Base-by-base conservation (phyloP, 768 basidiomycete species). In the Cyclocybe aegerita region DNA sequence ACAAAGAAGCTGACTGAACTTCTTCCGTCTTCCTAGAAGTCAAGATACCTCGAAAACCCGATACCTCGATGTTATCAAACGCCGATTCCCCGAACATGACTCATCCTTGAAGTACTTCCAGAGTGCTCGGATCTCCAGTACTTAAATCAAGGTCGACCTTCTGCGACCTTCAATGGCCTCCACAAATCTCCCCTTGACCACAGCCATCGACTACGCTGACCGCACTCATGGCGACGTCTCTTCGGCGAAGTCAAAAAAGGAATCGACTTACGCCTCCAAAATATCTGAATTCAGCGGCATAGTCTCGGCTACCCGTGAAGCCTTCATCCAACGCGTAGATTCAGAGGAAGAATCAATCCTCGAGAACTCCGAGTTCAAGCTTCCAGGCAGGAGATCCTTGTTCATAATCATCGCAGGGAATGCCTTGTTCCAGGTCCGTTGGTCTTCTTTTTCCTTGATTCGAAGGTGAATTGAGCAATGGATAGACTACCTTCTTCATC, bases 401-500 rank as follows among this genome's bases (percentile, higher is more conserved):
- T 60, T 63, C 49, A 53, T 67, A 7, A 56, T 67, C 8, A 60
- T 69, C 16, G 56, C 59, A 8, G 65, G 61, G 31, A 69, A 65
- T 45, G 59, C 62, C 7, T 45, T 69, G 16, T 65, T 67, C 23
- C 67, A 69, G 61, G 67, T 66, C n/a, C 7, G 52, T 43, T 10
- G 9, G 12, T 7, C 32, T 37, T 36, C 10, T 31, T 29, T 42
- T n/a, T 30, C 14, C 31, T 39, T 43, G 34, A 15, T 15, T 30
- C 15, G 35, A 48, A 32, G n/a, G 4, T 44, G 11, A 39, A 23
- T 23, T 23, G 23, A 32, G 6, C 32, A 9, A 12, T 15, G 3
- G 12, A 42, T 32, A 87, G 86, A 60, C 83, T 4, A 79, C 82
- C 0, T 88, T 88, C 67, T 88, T 86, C 64, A 78, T 86, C 49